Evolutionary conservation across 2,329 filamentous ascomycete genomes (phyloP), one percentile per base, ranked within the genome.

Genomic region (Fusarium sp.): DNA sequence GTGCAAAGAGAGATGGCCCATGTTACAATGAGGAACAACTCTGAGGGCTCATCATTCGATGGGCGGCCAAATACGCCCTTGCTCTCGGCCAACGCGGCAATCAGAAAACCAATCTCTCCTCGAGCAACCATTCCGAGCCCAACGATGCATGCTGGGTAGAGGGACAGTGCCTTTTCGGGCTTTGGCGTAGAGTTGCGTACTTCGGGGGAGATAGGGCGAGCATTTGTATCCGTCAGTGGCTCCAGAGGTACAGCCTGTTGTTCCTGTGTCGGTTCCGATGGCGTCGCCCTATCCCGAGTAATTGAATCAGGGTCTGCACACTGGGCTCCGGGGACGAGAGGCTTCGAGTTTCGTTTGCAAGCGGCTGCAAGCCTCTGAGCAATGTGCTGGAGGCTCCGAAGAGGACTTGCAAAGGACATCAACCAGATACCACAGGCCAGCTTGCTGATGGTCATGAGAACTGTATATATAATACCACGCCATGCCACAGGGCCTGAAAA

Each of bases 31-130:
- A 89, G 80, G 62, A 89, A 90, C 1, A 89, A 77, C 22, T 87
- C 81, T 0, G 83, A 85, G 27, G 31, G 72, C 42, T 29, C 65
- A n/a, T 55, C 64, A 4, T 17, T 67, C 16, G 51, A 40, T 5
- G 56, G 6, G 12, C 66, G 61, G 1, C 66, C 62, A 42, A 88
- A 88, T 16, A 87, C 80, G 0, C 84, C 83, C 2, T 85, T 83
- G 53, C 83, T 86, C 75, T 93, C 87, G 0, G 92, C 92, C 0
- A 95, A 80, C 0, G 91, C 90, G 1, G 91, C 91, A 69, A 96
- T 94, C 49, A 96, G 80, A 70, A 94, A 94, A 0, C 93, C 93
- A 36, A 96, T 94, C 79, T 96, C 93, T 1, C 93, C 93, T n/a
- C 93, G 86, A 0, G 93, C 90, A 0, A 92, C 88, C 93, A 96